Base-by-base conservation (phyloP, 495 filamentous ascomycete genomes). In the Hyaloscypha variabilis region DNA sequence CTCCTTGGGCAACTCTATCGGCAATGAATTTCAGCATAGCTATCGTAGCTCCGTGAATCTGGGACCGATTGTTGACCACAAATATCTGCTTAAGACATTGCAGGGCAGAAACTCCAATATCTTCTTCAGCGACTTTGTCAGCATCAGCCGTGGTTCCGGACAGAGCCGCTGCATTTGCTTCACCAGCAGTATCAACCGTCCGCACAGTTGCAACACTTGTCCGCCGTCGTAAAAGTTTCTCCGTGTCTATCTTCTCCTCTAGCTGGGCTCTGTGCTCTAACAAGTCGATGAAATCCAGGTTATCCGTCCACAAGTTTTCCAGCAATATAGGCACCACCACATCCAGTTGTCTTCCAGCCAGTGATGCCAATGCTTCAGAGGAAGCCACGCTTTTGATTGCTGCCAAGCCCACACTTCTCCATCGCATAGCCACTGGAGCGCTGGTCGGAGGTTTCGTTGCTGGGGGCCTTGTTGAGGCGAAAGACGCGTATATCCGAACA, bases 61-160 rank as follows among this genome's bases (percentile, higher is more conserved):
- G 94, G 10, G 83, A 79, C 56, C 91, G 81, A 69, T 90, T 95
- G 60, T 90, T 89, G 14, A 84, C 88, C 25, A 85, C 78, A 65
- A 96, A 94, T 42, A 96, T 90, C 54, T 88, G 85, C 71, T 93
- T 88, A 28, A 97, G 78, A 67, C 90, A 91, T 64, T 91, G 89
- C 66, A 97, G 83, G 8, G 94, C 94, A 64, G 93, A 76, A 6
- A 95, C 78, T 31, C 91, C 88, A n/a, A 92, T 91, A 69, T 93
- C 88, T 78, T 96, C 87, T 75, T 97, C 93, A 0, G 91, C 92
- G 62, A 92, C 76, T 72, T 87, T 89, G 77, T 97, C 94, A 39
- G 90, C 91, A 74, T 96, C 92, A 30, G 87, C 91, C 13, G 90
- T 87, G 8, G 90, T 89, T 53, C 86, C 90, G 10, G 88, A 86